Evolutionary conservation across 352 stramenopile genomes (phyloP), one percentile per base, ranked within the genome.

Genomic region (Phytophthora ramorum): DNA sequence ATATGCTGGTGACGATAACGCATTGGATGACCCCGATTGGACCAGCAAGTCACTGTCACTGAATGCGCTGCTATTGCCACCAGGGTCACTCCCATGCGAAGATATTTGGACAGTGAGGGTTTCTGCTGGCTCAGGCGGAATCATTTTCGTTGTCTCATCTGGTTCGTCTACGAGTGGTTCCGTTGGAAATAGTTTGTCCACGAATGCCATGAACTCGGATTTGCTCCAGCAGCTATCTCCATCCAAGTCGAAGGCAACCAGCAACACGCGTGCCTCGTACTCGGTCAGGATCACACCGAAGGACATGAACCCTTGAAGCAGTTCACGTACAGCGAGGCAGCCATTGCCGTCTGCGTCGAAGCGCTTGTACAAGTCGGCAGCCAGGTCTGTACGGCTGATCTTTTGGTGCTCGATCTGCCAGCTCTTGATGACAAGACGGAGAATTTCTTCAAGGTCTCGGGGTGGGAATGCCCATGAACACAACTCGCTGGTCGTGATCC

Each of bases 281-380:
- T 71, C 44, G 0, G 68, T 76, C 2, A 93, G 59, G 0, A 30
- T 30, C 13, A 92, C 41, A 0, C 71, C 70, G 16, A 90, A 86
- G 10, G 58, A 53, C 2, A 44, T 44, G 19, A 92, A 83, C 4
- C 83, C 85, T 4, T 63, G 58, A n/a, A 75, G 62, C 7, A 93
- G 43, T 50, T 93, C 85, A 12, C 68, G 71, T 47, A 80, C 64
- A 2, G 79, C 83, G n/a, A 93, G 63, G 4, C 78, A 55, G 0
- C 80, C 83, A 35, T 93, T 93, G 13, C 68, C 55, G 45, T 92
- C 85, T 1, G 52, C 48, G 32, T 93, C 85, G 32, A 93, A 91
- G 20, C 60, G 66, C 3, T 45, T 6, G 56, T 90, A 87, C 35
- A 93, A 63, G 14, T 52, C 54, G 1, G 50, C 26, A 24, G 71